Conservation (phyloP, 257 asterid species). For the Salvia splendens region DNA sequence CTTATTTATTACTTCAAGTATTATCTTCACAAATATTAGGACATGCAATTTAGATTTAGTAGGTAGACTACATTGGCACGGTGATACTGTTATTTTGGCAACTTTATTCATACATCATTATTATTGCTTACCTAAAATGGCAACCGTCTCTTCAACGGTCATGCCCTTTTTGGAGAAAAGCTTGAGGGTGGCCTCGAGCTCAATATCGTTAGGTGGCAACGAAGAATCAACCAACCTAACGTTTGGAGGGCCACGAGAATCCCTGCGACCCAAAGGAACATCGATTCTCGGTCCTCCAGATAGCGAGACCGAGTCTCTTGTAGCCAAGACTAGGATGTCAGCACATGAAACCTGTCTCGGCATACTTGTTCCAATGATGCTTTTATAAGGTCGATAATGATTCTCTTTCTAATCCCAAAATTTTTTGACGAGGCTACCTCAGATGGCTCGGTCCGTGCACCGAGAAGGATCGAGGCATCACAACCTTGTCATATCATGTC, state of each 20-base stretch:
- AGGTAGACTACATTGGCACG: no score
- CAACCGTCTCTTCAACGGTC: conserved; percentile 56
- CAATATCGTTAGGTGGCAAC: conserved; percentile 42
- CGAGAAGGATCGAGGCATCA: conserved; percentile 65
- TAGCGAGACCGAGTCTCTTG: conserved; percentile 50
- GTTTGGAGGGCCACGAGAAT: conserved; percentile 37
- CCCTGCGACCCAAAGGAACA: conserved; percentile 59
- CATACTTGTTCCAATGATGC: conserved; percentile 45
- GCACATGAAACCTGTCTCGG: conserved; percentile 53
- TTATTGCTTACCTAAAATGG: conserved; percentile 45
- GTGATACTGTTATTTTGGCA: no score
- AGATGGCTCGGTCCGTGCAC: conserved; percentile 2
- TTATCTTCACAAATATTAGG: no score
- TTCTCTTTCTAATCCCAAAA: conserved; percentile 51
- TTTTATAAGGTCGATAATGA: conserved; percentile 38
- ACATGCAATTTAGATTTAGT: no score
- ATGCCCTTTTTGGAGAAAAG: conserved; percentile 41
- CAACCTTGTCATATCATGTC: conserved; percentile 42
- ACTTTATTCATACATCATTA: no score
- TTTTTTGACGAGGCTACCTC: conserved; percentile 45
- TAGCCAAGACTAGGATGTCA: conserved; percentile 54
- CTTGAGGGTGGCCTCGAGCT: conserved; percentile 39
- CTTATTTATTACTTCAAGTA: no score
- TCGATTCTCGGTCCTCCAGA: conserved; percentile 54
- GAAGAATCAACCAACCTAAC: conserved; percentile 31